phyloP scores from a whole-genome alignment of 192 early-diverging fungal species.

The Gaertneriomyces semiglobifer region DNA sequence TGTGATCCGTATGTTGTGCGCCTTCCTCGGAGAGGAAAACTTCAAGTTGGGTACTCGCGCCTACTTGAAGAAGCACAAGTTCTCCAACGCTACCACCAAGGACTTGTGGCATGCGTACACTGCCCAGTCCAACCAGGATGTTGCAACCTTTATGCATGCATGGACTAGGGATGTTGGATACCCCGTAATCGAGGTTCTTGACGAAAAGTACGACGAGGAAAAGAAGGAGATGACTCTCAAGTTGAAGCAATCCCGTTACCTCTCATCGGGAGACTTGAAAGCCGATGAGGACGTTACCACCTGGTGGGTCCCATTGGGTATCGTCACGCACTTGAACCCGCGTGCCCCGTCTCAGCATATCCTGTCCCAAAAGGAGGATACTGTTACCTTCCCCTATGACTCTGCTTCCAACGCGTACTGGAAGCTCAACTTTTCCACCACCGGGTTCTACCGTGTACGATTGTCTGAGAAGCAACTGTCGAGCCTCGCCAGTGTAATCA shows the following conservation, averaged over 20 bases:
- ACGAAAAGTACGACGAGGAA: constrained; percentile 46
- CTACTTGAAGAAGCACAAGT: constrained; percentile 80
- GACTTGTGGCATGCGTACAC: constrained; percentile 85
- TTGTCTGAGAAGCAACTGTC: constrained; percentile 33
- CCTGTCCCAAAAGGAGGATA: constrained; percentile 42
- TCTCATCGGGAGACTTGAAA: constrained; percentile 73
- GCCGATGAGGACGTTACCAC: constrained; percentile 71
- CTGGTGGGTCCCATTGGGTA: constrained; percentile 82
- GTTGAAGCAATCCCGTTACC: constrained; percentile 78
- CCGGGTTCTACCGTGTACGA: constrained; percentile 83
- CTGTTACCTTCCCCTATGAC: constrained; percentile 50
- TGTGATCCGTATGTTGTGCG: constrained; percentile 89
- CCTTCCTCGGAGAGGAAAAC: constrained; percentile 31
- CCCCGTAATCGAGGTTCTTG: constrained; percentile 72
- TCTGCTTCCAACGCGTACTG: constrained; percentile 49
- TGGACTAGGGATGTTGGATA: constrained; percentile 89
- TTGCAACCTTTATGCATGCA: constrained; percentile 74
- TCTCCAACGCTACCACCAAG: constrained; percentile 77
- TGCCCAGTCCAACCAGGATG: constrained; percentile 77
- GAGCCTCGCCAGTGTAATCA: constrained; percentile 42
- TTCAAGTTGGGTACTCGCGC: constrained; percentile 38
- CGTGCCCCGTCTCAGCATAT: constrained; percentile 50
- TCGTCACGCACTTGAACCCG: constrained; percentile 43
- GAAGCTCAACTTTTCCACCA: constrained; percentile 82
- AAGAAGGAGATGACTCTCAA: constrained; percentile 49